Base-by-base conservation (phyloP, 1,139 yeast genomes). In the Suhomyces wounanorum region DNA sequence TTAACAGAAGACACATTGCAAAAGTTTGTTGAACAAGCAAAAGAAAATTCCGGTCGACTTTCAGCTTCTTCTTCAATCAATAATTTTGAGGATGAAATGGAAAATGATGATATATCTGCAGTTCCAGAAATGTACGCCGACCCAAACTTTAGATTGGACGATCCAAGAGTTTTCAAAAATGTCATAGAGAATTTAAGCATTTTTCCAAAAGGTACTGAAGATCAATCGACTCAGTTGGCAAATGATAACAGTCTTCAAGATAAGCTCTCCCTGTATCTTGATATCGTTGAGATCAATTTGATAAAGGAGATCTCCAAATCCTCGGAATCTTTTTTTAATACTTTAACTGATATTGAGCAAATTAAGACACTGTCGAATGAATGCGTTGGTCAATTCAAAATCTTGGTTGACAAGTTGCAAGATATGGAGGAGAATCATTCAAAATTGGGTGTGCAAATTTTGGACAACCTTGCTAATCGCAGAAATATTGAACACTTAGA, bases 291-390 rank as follows among this genome's bases (percentile, higher is more conserved):
- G 66, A 74, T 89, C 40, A 85, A 87, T 56, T 71, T 94, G 44
- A 87, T 92, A 18, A 78, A 82, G 44, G 97, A 92, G 65, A 91
- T 94, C 37, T 87, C 96, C 10, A 83, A 82, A 57, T 87, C 96
- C 0, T 89, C 97, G 0, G 83, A 84, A 52, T 85, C 92, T 3
- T 94, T 94, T 64, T 91, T 92, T 67, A 82, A 83, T 47, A 92
- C 97, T 0, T 72, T 95, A 51, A 91, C 85, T 50, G 96, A 89
- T 58, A 79, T 95, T 52, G 79, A 82, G 57, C 76, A 74, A 9
- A 85, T 94, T 43, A 82, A 84, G 50, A 64, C 65, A 1, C 83
- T 83, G 55, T 83, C 95, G 0, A 68, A 75, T 8, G 65, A 67
- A 8, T 80, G 91, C 38, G 73, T 85, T 0, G 66, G 66, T 2